These are phyloP conservation scores for Hypoxylon sp. DNA, from an alignment of 2,329 filamentous ascomycete genomes.

Conservation along the genomic window DNA sequence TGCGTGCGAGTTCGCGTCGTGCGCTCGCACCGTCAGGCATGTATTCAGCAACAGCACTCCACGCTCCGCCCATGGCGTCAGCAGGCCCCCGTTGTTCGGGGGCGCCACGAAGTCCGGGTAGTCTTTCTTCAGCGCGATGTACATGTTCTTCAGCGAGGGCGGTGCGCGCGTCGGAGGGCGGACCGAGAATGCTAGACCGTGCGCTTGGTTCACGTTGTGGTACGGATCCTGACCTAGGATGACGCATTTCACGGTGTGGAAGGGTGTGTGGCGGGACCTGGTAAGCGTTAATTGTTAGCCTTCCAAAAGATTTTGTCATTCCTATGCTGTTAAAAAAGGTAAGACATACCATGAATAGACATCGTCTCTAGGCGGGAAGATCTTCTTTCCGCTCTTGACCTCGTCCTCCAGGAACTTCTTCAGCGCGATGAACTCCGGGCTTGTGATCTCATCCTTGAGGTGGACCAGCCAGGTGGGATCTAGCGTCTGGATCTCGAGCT, in stretches of 20 bases:
- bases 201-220: constrained; percentile 93
- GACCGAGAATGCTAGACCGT: constrained; percentile 95
- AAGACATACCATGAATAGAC: constrained; percentile 87
- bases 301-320: no score
- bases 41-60: constrained; percentile 95
- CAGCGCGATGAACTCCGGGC: constrained; percentile 81
- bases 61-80: constrained; percentile 93
- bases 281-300: not conserved
- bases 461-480: constrained; percentile 90
- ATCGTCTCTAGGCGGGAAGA: constrained; percentile 88
- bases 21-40: constrained; percentile 89
- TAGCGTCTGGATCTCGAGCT: constrained; percentile 90
- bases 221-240: constrained; percentile 97
- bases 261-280: constrained; percentile 93
- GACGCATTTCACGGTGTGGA: constrained; percentile 88
- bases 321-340: not conserved
- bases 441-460: constrained; percentile 85
- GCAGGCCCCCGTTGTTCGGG: constrained; percentile 78
- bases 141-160: constrained; percentile 93
- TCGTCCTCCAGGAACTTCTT: constrained; percentile 89
- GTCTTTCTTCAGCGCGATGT: constrained; percentile 84
- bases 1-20: constrained; percentile 85
- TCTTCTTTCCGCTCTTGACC: constrained; percentile 73
- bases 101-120: constrained; percentile 82
- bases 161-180: constrained; percentile 87